These are phyloP conservation scores for Rhizoclosmatium globosum DNA, from an alignment of 192 early-diverging fungal genomes.

Conservation along the genomic window DNA sequence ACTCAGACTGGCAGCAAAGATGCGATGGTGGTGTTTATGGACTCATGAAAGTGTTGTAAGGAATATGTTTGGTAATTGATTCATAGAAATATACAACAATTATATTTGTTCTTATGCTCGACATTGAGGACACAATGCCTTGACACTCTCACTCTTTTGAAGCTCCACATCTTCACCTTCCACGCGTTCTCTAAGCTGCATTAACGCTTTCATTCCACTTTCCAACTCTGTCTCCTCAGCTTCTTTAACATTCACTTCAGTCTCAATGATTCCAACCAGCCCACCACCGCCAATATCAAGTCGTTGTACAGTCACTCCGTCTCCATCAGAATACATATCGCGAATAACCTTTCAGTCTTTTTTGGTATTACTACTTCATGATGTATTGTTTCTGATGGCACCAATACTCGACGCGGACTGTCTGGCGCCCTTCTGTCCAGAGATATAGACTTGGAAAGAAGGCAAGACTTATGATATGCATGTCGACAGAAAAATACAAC, in stretches of 20 bases:
- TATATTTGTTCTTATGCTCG: background rate
- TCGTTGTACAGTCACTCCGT: no score
- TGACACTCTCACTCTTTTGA: background rate
- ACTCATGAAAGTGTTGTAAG: no score
- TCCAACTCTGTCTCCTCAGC: background rate
- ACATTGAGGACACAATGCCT: background rate
- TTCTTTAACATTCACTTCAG: background rate
- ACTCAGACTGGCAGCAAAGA: no score
- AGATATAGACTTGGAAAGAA: constrained; percentile 47
- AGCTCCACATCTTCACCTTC: background rate
- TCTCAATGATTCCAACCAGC: background rate
- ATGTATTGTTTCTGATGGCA: no score
- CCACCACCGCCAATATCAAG: background rate
- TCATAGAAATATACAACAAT: background rate
- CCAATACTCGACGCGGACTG: background rate
- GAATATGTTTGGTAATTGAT: background rate
- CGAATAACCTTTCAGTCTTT: no score
- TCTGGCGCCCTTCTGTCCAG: background rate
- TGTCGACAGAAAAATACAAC: constrained; percentile 94
- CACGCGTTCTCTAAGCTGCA: background rate
- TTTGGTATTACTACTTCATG: no score
- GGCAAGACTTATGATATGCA: constrained; percentile 84
- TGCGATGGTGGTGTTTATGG: no score
- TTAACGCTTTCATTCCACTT: background rate
- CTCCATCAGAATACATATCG: no score